Percentiles rank a stretch among this genome's conserved stretches.
Conservation (phyloP, 306 rosid species). For the Sesbania bispinosa region DNA sequence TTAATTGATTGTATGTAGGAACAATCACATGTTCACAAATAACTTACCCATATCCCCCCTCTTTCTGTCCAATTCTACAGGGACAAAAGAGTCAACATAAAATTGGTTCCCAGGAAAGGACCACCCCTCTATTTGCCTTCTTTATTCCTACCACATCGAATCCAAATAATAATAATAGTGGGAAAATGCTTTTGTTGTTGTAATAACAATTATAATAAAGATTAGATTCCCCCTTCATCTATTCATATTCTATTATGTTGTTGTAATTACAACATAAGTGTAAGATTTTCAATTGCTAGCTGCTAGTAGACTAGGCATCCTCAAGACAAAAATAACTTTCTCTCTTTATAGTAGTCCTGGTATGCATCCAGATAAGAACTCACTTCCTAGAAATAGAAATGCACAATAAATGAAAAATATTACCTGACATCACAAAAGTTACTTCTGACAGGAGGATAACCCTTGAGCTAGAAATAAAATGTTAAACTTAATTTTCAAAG, state of each 20-base stretch:
- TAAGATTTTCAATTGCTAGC: neutral
- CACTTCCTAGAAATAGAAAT: neutral
- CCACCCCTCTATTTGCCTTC: neutral
- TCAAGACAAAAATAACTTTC: neutral
- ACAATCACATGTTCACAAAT: neutral
- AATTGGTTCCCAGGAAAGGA: neutral
- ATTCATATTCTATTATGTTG: neutral
- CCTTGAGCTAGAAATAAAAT: no score
- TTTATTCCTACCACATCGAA: neutral
- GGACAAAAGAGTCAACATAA: neutral
- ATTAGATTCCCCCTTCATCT: neutral
- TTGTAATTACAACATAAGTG: no score
- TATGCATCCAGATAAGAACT: constrained; percentile 1
- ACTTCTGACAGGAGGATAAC: no score
- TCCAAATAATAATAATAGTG: neutral
- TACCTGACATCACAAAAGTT: no score
- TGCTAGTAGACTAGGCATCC: neutral
- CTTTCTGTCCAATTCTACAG: neutral
- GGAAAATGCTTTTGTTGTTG: neutral
- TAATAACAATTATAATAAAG: neutral
- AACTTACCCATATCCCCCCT: neutral
- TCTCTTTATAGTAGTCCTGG: neutral
- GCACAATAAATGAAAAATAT: no score
- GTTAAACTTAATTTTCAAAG: no score
- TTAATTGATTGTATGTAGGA: neutral